These are phyloP conservation scores for Phialophora macrospora DNA, from an alignment of 2,329 filamentous ascomycete genomes.

Conservation along the genomic window DNA sequence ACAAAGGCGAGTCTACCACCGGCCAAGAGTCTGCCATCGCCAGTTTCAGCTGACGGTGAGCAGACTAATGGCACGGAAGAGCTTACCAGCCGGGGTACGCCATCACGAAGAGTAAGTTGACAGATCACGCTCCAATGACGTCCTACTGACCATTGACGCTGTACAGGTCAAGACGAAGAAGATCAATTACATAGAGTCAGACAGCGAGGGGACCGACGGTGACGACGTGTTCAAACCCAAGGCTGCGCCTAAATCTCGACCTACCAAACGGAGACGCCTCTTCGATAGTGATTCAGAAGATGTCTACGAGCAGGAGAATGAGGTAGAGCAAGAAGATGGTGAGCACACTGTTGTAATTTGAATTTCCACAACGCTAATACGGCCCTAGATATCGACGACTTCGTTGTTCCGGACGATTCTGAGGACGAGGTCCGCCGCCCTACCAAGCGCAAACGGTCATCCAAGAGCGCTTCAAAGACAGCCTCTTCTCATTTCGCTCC, in stretches of 20 bases:
- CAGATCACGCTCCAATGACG: not conserved
- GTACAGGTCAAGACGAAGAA: slow-evolving; percentile 62
- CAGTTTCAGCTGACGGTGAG: slow-evolving; percentile 50
- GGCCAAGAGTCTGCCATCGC: slow-evolving; percentile 56
- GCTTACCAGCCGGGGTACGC: slow-evolving; percentile 65
- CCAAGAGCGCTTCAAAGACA: slow-evolving; percentile 44
- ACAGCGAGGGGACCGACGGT: slow-evolving; percentile 70
- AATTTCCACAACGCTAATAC: not conserved
- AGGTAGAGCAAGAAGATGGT: slow-evolving; percentile 61
- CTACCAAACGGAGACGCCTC: slow-evolving; percentile 63
- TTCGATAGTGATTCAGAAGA: slow-evolving; percentile 71
- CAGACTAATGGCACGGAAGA: slow-evolving; percentile 39
- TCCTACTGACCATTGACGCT: not conserved
- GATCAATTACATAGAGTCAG: slow-evolving; percentile 84
- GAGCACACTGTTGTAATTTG: not conserved
- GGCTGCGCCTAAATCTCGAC: slow-evolving; percentile 52
- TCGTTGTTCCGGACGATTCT: slow-evolving; percentile 84
- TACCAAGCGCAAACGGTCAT: slow-evolving; percentile 71
- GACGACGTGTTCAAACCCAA: slow-evolving; percentile 70
- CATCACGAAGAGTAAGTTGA: slow-evolving; percentile 72
- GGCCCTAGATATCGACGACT: slow-evolving; percentile 76
- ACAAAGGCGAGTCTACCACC: slow-evolving; percentile 54
- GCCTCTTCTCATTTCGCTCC: slow-evolving; percentile 52
- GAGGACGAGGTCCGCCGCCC: slow-evolving; percentile 67
- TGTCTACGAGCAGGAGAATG: slow-evolving; percentile 68